Evolutionary conservation across 2,329 filamentous ascomycete species (phyloP), one percentile per base, ranked within the genome.

Genomic region (Fusarium clavum): DNA sequence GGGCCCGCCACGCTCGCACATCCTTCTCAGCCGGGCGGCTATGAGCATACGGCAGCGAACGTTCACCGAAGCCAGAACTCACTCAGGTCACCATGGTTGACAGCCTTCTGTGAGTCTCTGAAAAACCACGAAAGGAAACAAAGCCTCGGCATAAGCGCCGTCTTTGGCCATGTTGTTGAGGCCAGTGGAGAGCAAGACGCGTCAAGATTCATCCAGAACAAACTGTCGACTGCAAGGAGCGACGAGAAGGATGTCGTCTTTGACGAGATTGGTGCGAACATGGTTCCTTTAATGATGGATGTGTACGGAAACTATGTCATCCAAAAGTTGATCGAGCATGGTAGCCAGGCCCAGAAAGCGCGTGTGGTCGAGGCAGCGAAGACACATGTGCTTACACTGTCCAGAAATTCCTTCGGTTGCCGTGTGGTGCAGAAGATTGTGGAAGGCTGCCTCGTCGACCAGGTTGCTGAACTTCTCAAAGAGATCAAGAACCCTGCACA

Each of bases 261-360:
- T 83, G 85, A 87, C 1, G 96, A 98, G 79, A 94, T 99, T 47
- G 88, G 92, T 73, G 88, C 90, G 1, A 96, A 99, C 72, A 90
- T 92, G 3, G 81, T 97, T 30, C 94, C 95, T 76, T 83, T 99
- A 49, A 98, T 97, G 94, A 95, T 91, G 47, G 96, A 98, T 78
- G 91, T 98, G 0, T 99, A 98, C 77, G 96, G 96, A 57, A 99
- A 99, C 79, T 99, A 98, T 77, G 96, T 99, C 38, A 94, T 98
- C 41, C 96, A 99, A 77, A 98, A 98, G 79, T 91, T 98, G 77
- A 98, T 98, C 68, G 95, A 98, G 78, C 94, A 98, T 78, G 95
- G 96, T 41, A 97, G 94, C 73, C 94, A 97, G 80, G 87, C 91
- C 1, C 96, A 99, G 82, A 99, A 99, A 83, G 94, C 91, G 79